Percentiles rank a stretch among this genome's conserved stretches.
These are phyloP conservation scores for Malassezia yamatoensis DNA, from an alignment of 1,284 basidiomycete species.

Conservation along the genomic window DNA sequence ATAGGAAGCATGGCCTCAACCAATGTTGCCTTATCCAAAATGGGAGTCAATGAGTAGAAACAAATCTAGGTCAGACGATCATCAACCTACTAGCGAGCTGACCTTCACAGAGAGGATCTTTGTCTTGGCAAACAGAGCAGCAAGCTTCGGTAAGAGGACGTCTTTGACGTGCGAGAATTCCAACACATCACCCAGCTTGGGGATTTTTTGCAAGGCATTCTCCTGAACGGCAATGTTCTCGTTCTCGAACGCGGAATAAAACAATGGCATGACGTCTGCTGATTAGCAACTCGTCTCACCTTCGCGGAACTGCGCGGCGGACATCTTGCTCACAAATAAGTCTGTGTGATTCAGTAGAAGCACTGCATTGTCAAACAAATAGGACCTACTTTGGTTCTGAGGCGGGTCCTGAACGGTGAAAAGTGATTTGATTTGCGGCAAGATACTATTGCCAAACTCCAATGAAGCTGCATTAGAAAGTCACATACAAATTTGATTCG, in stretches of 20 bases:
- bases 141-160: constrained; percentile 38
- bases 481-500: constrained; percentile 83
- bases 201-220: constrained; percentile 71
- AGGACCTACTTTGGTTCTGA: constrained; percentile 58
- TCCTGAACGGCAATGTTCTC: constrained; percentile 72
- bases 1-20: constrained; percentile 91
- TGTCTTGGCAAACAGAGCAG: constrained; percentile 39
- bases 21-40: constrained; percentile 82
- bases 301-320: constrained; percentile 73
- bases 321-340: constrained; percentile 79
- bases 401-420: constrained; percentile 89
- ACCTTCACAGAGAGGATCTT: constrained; percentile 60
- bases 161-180: constrained; percentile 54
- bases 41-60: constrained; percentile 83
- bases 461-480: constrained; percentile 56
- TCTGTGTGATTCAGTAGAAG: constrained; percentile 66
- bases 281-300: constrained; percentile 54
- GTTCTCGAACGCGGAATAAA: constrained; percentile 87
- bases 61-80: constrained; percentile 52
- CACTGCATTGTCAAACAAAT: constrained; percentile 15
- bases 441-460: constrained; percentile 70
- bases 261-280: constrained; percentile 81
- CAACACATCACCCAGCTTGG: constrained; percentile 77
- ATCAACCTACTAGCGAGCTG: constrained; percentile 57
- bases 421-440: constrained; percentile 79